Evolutionary conservation across 768 basidiomycete genomes (phyloP), one percentile per base, ranked within the genome.

Genomic region (Agrocybe pediades): DNA sequence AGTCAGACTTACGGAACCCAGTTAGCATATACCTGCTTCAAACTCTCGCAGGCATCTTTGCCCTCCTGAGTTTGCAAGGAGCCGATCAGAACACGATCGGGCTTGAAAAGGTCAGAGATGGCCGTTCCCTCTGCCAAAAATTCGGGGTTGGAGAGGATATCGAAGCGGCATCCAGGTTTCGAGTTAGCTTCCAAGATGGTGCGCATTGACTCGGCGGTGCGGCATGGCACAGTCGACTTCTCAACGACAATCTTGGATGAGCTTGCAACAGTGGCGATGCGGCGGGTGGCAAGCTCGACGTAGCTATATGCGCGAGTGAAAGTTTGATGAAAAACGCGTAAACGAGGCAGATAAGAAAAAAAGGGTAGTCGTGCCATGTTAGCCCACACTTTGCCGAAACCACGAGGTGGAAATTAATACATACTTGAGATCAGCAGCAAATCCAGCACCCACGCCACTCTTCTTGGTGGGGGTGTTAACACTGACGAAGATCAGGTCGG

Each of bases 401-500:
- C 49, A 33, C 46, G 56, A 49, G 56, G 58, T 53, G 36, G 33
- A 39, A 48, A 41, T 23, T 44, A n/a, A 25, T 44, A 76, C 89
- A 62, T 63, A 98, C 96, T 97, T 97, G 68, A 99, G 86, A 76
- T 99, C 97, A 56, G 97, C 97, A 54, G 96, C 96, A 73, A 90
- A 97, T 53, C 97, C 97, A 56, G 95, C 95, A 65, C 97, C 97
- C 45, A 99, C 90, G 71, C 96, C 96, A 45, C 82, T 84, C 82
- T 97, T 98, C 83, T 99, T 99, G 50, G 97, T 99, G 17, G 97
- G 97, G 8, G 97, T 98, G 76, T 98, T 98, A 64, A 98, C 96
- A 53, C 89, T 92, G 68, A 98, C 96, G 69, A 98, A 98, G 74
- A 98, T 96, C 59, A 98, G 86, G 68, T 99, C 95, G 27, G 97